Base-by-base conservation (phyloP, 2,329 filamentous ascomycete species). In the Aspergillus niger region DNA sequence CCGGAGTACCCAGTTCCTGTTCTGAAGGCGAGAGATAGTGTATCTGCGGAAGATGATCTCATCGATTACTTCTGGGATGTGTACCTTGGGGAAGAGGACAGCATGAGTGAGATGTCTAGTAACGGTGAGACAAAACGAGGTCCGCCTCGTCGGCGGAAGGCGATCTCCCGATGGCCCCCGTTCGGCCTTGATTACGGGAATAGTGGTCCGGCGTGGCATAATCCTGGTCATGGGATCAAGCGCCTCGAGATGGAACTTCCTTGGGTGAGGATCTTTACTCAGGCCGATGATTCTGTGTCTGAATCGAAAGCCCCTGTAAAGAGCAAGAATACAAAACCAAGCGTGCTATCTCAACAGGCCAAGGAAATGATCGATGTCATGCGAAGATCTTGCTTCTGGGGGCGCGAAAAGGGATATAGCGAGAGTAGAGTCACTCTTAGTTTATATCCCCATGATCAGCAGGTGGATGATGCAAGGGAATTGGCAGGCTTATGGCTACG, bases 341-440 rank as follows among this genome's bases (percentile, higher is more conserved):
- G 71, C 0, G 69, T 80, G 10, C 67, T 79, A 48, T 70, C 67
- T 1, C 65, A 63, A 0, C 79, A 81, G 63, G 74, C 73, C 5
- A 65, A 68, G 24, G 77, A 81, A 55, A 76, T 81, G 72, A 75
- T 75, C 1, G 72, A 76, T 41, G 63, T 75, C 8, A 75, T 81
- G 76, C 76, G 71, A 5, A 66, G 73, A 30, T 77, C 77, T 3
- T 81, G 79, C 64, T 80, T 81, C 60, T 79, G 74, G 70, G 77
- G 76, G 0, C 69, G 73, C 5, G 77, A 78, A 61, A 77, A 73
- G 49, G 74, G 76, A 0, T 70, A 76, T 58, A 76, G 69, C 1
- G 74, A 79, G 63, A 65, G 72, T 20, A 72, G 69, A 36, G 77
- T 79, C n/a, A 69, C 63, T 3, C 39, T 73, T 22, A 38, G 30